Conservation (phyloP, 768 basidiomycete species). For the Suillus clintonianus region DNA sequence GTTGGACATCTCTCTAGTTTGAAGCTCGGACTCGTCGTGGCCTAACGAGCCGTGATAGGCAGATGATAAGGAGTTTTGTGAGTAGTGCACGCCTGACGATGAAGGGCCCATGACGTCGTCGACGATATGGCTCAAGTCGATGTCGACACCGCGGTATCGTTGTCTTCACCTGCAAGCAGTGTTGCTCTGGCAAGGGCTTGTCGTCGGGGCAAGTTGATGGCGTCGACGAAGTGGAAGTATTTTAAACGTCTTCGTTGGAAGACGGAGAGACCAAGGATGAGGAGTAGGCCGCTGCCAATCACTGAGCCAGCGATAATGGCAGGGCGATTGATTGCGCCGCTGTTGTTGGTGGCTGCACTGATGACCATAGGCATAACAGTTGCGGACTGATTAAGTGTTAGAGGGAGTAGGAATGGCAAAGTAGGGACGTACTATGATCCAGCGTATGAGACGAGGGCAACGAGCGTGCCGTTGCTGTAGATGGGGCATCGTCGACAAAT, state of each 20-base stretch:
- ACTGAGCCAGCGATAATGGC: constrained; percentile 46
- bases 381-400: constrained; percentile 11
- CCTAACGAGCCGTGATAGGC: constrained; percentile 13
- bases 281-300: constrained; percentile 36
- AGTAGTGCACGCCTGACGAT: constrained; percentile 12
- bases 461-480: constrained; percentile 50
- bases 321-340: constrained; percentile 28
- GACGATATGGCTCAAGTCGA: constrained; percentile 43
- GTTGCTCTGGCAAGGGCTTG: constrained; percentile 19
- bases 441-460: constrained; percentile 69
- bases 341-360: neutral
- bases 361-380: constrained; percentile 22
- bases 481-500: constrained; percentile 6
- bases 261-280: constrained; percentile 36
- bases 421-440: constrained; percentile 22
- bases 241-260: constrained; percentile 40
- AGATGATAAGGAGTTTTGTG: constrained; percentile 26
- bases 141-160: neutral
- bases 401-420: neutral
- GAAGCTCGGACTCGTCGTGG: constrained; percentile 4
- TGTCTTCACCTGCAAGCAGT: constrained; percentile 28
- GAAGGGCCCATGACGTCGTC: constrained; percentile 52
- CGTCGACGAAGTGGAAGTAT: constrained; percentile 29
- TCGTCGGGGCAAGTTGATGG: constrained; percentile 24
- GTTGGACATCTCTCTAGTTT: constrained; percentile 22